Evolutionary conservation across 2,329 filamentous ascomycete species (phyloP).

Genomic region (Akanthomyces dipterigenus): DNA sequence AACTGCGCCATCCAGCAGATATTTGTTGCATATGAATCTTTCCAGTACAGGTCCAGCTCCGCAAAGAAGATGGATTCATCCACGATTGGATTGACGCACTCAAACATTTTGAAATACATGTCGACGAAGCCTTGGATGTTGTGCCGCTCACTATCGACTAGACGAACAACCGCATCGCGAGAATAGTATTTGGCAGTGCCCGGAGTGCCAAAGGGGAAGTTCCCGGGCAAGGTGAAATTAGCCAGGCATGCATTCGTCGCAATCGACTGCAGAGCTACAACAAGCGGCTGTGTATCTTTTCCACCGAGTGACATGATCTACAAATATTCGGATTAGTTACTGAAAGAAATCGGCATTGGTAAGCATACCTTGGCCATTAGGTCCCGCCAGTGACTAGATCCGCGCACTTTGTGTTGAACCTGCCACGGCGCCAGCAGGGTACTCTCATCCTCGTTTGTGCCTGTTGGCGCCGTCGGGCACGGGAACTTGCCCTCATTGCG

Average conservation of each 20-base stretch:
- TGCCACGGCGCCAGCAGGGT: constrained; percentile 26
- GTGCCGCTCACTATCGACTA: constrained; percentile 23
- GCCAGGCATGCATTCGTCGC: constrained; percentile 29
- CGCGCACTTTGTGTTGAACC: constrained; percentile 27
- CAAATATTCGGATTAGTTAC: not conserved
- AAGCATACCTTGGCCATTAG: constrained; percentile 29
- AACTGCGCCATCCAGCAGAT: constrained; percentile 29
- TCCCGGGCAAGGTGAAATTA: constrained; percentile 29
- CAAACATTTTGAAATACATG: constrained; percentile 25
- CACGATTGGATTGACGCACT: constrained; percentile 29
- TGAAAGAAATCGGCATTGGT: too few relatives aligned
- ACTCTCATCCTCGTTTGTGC: constrained; percentile 20
- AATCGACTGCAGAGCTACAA: constrained; percentile 24
- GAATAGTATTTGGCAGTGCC: constrained; percentile 27
- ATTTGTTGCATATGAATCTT: constrained; percentile 22
- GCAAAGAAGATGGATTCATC: constrained; percentile 23
- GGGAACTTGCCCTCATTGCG: constrained; percentile 29
- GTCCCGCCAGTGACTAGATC: constrained; percentile 30
- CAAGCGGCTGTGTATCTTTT: constrained; percentile 18
- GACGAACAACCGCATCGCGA: constrained; percentile 24
- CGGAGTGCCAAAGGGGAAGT: constrained; percentile 32
- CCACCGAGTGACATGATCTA: not conserved
- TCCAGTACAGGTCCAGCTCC: constrained; percentile 28
- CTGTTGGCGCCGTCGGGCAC: constrained; percentile 21
- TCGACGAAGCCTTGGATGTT: constrained; percentile 22